These are phyloP conservation scores for Sporothrix protearum DNA, from an alignment of 2,329 filamentous ascomycete species.

Conservation along the genomic window DNA sequence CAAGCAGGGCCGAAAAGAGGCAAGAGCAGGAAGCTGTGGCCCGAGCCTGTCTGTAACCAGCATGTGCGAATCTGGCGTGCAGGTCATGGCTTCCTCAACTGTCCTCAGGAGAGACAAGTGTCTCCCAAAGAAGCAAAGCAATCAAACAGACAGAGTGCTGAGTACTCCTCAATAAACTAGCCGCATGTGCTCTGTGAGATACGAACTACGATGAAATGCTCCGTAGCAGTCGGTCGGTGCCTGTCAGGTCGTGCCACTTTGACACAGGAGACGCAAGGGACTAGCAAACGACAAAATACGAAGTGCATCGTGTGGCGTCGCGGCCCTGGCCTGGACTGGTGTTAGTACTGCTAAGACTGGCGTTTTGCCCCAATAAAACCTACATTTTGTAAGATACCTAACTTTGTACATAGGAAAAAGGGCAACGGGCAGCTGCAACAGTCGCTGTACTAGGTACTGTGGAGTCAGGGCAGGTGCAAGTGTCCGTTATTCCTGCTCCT, in stretches of 20 bases:
- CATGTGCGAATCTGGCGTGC: constrained; percentile 14
- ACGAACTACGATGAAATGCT: too few relatives aligned
- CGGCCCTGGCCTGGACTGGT: not conserved
- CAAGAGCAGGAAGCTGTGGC: not conserved
- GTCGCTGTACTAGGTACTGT: constrained; percentile 1
- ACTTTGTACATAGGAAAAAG: too few relatives aligned
- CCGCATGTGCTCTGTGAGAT: not conserved
- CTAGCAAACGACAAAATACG: not conserved
- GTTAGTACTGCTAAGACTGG: not conserved
- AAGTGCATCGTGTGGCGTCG: not conserved
- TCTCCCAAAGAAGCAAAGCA: not conserved
- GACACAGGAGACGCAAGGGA: constrained; percentile 5
- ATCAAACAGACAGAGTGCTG: not conserved
- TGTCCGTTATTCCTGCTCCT: constrained; percentile 12
- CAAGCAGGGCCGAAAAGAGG: constrained; percentile 14
- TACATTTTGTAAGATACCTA: too few relatives aligned
- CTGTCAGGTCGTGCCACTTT: not conserved
- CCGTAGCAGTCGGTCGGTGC: not conserved
- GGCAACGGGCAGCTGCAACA: not conserved
- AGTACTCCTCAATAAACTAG: not conserved
- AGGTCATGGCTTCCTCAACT: not conserved
- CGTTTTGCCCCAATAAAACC: not conserved
- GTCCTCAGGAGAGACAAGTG: not conserved
- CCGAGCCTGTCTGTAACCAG: not conserved
- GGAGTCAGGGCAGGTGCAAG: constrained; percentile 1